Evolutionary conservation across 345 rosid genomes (phyloP).

Genomic region (Geranium brycei): DNA sequence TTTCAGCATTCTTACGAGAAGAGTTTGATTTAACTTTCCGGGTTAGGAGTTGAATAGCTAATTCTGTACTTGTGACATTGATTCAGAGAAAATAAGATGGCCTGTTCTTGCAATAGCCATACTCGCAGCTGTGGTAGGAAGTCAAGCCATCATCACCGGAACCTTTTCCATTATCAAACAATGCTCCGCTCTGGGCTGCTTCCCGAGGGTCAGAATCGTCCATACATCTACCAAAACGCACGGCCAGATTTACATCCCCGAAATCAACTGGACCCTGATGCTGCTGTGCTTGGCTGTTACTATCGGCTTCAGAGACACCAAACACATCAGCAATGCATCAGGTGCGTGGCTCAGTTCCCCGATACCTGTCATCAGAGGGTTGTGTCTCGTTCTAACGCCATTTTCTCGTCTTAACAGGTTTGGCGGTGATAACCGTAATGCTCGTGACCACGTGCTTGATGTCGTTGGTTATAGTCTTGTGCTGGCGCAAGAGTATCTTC

Average conservation of each 20-base stretch:
- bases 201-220: constrained; percentile 77
- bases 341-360: constrained; percentile 27
- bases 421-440: constrained; percentile 98
- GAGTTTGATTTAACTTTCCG: background rate
- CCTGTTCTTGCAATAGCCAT: constrained; percentile 92
- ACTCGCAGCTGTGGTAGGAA: constrained; percentile 90
- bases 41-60: background rate
- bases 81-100: constrained; percentile 78
- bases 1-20: background rate
- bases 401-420: constrained; percentile 37
- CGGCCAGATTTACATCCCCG: constrained; percentile 93
- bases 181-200: constrained; percentile 85
- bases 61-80: background rate
- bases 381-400: background rate
- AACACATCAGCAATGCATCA: constrained; percentile 79
- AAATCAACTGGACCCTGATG: constrained; percentile 96
- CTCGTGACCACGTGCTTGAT: constrained; percentile 86
- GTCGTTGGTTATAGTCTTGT: constrained; percentile 77
- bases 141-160: constrained; percentile 94
- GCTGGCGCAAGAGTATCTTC: constrained; percentile 69
- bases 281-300: constrained; percentile 90
- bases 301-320: constrained; percentile 80
- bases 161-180: constrained; percentile 96
- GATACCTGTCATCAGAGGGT: background rate
- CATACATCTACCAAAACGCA: constrained; percentile 92